Evolutionary conservation across 257 asterid genomes (phyloP).

Genomic region (Thymus mandschuricus): DNA sequence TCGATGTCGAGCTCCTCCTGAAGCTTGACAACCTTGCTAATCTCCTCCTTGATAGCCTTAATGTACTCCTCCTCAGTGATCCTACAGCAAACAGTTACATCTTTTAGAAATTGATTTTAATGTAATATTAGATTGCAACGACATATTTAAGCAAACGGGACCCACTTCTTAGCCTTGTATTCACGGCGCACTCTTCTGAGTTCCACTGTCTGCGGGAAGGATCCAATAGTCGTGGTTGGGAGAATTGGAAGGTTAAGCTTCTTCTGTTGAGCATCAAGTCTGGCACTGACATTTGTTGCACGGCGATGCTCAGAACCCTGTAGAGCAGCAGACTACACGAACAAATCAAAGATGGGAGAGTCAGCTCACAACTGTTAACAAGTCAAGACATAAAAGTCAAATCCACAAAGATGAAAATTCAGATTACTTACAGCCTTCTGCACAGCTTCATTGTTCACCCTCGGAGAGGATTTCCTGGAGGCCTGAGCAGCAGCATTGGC

Average conservation of each 20-base stretch:
- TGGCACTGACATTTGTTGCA: constrained; percentile 84
- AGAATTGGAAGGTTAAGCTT: constrained; percentile 97
- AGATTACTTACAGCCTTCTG: constrained; percentile 91
- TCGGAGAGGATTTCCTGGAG: constrained; percentile 92
- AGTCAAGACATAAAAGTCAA: not conserved
- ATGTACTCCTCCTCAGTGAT: constrained; percentile 88
- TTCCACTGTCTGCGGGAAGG: constrained; percentile 94
- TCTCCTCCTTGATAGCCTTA: constrained; percentile 83
- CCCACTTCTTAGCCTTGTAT: constrained; percentile 94
- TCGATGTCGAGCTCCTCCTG: constrained; percentile 26
- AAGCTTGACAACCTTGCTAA: constrained; percentile 89
- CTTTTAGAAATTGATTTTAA: constrained; percentile 23
- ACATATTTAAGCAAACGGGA: constrained; percentile 13
- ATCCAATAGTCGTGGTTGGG: constrained; percentile 98
- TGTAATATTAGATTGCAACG: not conserved
- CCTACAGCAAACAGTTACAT: constrained; percentile 44
- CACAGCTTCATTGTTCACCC: constrained; percentile 88
- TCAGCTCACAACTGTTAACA: constrained; percentile 30
- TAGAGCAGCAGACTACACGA: constrained; percentile 71
- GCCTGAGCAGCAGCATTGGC: constrained; percentile 91
- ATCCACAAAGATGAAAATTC: constrained; percentile 1
- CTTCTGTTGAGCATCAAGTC: constrained; percentile 98
- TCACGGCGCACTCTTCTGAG: constrained; percentile 98
- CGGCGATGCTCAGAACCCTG: constrained; percentile 98
- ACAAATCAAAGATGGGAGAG: constrained; percentile 4